Percentiles rank a stretch among this genome's conserved stretches.
Conservation (phyloP, 2,329 filamentous ascomycete species). For the Penicillium sp. region DNA sequence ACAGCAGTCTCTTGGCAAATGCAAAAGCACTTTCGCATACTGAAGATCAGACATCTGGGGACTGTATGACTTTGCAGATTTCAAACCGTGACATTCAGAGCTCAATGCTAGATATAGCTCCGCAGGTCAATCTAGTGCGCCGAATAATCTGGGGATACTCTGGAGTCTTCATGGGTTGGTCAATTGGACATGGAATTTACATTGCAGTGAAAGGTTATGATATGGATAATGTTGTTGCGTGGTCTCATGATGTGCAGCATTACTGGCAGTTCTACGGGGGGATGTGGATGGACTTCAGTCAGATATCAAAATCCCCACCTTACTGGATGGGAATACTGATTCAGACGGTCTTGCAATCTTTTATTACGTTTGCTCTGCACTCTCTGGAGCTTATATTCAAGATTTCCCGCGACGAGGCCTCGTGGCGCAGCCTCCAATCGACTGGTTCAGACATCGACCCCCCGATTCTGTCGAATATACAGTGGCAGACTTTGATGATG, state of each 20-base stretch:
- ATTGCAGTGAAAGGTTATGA: not conserved
- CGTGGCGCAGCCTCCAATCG: constrained; percentile 1
- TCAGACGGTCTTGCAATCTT: constrained; percentile 1
- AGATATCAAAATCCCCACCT: not conserved
- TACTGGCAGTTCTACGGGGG: constrained; percentile 8
- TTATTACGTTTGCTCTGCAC: constrained; percentile 6
- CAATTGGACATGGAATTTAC: not conserved
- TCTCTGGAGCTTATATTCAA: constrained; percentile 9
- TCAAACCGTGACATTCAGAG: not conserved
- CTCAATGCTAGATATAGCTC: not conserved
- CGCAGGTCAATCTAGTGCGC: not conserved
- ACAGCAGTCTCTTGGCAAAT: not conserved
- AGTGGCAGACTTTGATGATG: not conserved
- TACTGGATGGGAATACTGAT: constrained; percentile 3
- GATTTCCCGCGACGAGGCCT: constrained; percentile 6
- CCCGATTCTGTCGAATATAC: constrained; percentile 1
- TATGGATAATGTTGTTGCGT: not conserved
- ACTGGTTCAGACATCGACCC: not conserved
- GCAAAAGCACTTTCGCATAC: not conserved
- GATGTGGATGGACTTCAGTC: not conserved
- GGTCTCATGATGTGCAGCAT: not conserved
- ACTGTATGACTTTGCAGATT: not conserved
- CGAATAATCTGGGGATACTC: constrained; percentile 1
- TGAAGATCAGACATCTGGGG: not conserved
- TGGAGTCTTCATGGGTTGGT: constrained; percentile 2